These are phyloP conservation scores for Apophysomyces sp. DNA, from an alignment of 371 early-diverging fungal genomes.

Conservation along the genomic window DNA sequence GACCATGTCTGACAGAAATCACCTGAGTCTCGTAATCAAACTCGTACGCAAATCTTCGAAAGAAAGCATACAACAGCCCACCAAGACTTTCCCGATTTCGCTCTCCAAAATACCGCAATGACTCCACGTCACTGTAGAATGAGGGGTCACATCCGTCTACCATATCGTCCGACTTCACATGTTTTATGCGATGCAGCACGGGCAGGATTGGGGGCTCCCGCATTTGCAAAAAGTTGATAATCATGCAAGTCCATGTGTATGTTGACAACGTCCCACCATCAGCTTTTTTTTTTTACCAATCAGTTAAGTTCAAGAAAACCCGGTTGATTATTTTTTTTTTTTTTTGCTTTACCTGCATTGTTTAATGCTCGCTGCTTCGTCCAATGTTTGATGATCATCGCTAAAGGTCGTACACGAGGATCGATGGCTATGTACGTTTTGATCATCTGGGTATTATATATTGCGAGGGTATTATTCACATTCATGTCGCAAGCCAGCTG, in stretches of 20 bases:
- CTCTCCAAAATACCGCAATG: constrained; percentile 64
- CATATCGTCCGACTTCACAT: constrained; percentile 8
- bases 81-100: constrained; percentile 77
- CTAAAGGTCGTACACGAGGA: constrained; percentile 74
- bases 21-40: constrained; percentile 83
- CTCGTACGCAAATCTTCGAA: constrained; percentile 75
- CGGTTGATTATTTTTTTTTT: neutral
- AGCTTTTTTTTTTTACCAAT: constrained; percentile 50
- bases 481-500: constrained; percentile 81
- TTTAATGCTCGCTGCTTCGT: constrained; percentile 72
- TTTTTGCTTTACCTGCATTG: constrained; percentile 55
- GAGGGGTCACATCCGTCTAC: neutral
- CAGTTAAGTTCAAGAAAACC: constrained; percentile 10
- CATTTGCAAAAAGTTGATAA: constrained; percentile 87
- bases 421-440: constrained; percentile 77
- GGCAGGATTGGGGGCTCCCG: constrained; percentile 88
- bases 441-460: constrained; percentile 79
- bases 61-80: constrained; percentile 81
- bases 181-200: constrained; percentile 67
- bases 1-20: constrained; percentile 76
- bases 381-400: constrained; percentile 84
- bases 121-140: constrained; percentile 69
- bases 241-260: constrained; percentile 92
- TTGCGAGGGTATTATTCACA: constrained; percentile 77
- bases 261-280: constrained; percentile 93